Evolutionary conservation across 1,284 basidiomycete species (phyloP).

Genomic region (Moesziomyces antarcticus): DNA sequence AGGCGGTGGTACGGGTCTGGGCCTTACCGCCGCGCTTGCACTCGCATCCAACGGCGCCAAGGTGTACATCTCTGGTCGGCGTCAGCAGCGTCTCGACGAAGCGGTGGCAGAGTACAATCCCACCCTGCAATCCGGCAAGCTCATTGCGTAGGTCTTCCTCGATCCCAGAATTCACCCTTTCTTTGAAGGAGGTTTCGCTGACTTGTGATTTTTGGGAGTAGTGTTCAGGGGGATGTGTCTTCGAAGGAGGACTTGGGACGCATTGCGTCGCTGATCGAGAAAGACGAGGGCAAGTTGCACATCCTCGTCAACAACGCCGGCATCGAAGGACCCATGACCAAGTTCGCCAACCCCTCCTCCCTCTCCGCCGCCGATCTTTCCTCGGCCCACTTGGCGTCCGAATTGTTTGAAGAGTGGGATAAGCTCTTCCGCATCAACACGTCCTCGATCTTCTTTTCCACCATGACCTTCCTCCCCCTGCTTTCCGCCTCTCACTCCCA

Average conservation of each 20-base stretch:
- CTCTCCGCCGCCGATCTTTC: constrained; percentile 26
- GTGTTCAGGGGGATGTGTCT: constrained; percentile 47
- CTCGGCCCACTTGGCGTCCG: constrained; percentile 30
- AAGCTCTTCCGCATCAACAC: constrained; percentile 49
- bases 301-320: constrained; percentile 62
- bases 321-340: constrained; percentile 57
- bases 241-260: constrained; percentile 35
- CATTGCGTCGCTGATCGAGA: constrained; percentile 28
- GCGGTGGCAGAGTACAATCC: constrained; percentile 21
- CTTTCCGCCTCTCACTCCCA: constrained; percentile 19
- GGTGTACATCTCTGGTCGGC: constrained; percentile 60
- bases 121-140: constrained; percentile 7
- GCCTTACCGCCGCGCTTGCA: constrained; percentile 55
- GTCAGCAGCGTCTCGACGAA: constrained; percentile 41
- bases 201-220: too few species aligned
- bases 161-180: too few species aligned
- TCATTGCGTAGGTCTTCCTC: constrained; percentile 30
- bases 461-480: constrained; percentile 60
- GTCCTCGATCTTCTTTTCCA: constrained; percentile 49
- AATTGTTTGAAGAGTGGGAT: constrained; percentile 47
- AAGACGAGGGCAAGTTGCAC: constrained; percentile 32
- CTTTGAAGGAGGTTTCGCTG: too few species aligned
- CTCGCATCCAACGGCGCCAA: constrained; percentile 61
- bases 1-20: constrained; percentile 59
- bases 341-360: constrained; percentile 10